These are phyloP conservation scores for Stemphylium vesicarium DNA, from an alignment of 2,329 filamentous ascomycete genomes.

Conservation along the genomic window DNA sequence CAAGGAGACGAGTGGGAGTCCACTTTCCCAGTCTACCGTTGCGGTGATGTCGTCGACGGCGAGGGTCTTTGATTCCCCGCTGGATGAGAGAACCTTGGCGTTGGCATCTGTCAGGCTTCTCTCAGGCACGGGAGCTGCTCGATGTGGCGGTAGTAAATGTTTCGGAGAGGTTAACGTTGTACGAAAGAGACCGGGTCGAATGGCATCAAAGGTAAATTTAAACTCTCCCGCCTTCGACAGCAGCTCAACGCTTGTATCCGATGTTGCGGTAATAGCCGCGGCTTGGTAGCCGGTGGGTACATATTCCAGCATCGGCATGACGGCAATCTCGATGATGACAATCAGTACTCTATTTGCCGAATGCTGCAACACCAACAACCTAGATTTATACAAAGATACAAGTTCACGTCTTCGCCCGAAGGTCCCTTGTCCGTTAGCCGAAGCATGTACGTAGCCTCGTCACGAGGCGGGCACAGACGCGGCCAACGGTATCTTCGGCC, in stretches of 20 bases:
- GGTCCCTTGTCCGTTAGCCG: not conserved
- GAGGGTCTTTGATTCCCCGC: slow-evolving; percentile 51
- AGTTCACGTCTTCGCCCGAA: slow-evolving; percentile 1
- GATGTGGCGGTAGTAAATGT: slow-evolving; percentile 70
- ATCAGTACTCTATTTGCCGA: not conserved
- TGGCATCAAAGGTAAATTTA: slow-evolving; percentile 67
- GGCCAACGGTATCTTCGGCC: slow-evolving; percentile 23
- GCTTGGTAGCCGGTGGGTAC: slow-evolving; percentile 47
- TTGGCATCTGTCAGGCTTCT: slow-evolving; percentile 44
- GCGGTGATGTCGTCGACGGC: slow-evolving; percentile 59
- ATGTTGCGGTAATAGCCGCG: slow-evolving; percentile 24
- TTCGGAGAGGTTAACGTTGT: slow-evolving; percentile 69
- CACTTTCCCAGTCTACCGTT: slow-evolving; percentile 63
- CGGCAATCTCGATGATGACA: slow-evolving; percentile 9
- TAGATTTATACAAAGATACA: slow-evolving; percentile 10
- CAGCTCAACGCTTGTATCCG: slow-evolving; percentile 48
- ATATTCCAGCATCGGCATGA: slow-evolving; percentile 59
- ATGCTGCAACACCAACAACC: not conserved
- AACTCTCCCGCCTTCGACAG: slow-evolving; percentile 54
- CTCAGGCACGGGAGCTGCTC: slow-evolving; percentile 60
- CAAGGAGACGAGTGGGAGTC: slow-evolving; percentile 63
- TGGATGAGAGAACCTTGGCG: slow-evolving; percentile 44
- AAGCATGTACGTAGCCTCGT: not conserved
- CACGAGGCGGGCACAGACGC: not conserved
- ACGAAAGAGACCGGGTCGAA: slow-evolving; percentile 69